A percentile compares a stretch with the other conserved stretches of the same genome.
These are phyloP conservation scores for Fonsecaea monophora DNA, from an alignment of 2,329 filamentous ascomycete genomes.

Conservation along the genomic window DNA sequence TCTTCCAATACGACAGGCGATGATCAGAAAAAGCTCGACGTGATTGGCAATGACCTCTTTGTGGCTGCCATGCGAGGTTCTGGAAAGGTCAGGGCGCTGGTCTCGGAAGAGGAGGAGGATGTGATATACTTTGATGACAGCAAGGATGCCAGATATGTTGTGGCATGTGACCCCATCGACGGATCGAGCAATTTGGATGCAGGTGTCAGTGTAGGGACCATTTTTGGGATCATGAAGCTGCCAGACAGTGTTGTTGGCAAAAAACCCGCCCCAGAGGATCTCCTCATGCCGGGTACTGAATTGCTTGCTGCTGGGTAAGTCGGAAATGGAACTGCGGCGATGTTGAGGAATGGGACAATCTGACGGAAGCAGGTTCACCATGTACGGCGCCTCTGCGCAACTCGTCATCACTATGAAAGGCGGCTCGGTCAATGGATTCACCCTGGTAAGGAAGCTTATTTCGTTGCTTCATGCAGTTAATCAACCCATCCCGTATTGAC, in stretches of 20 bases:
- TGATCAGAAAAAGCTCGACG: constrained; percentile 99
- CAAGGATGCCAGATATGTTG: constrained; percentile 81
- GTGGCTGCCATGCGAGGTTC: constrained; percentile 93
- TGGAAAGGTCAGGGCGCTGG: constrained; percentile 85
- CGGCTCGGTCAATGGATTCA: constrained; percentile 94
- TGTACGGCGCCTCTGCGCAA: constrained; percentile 98
- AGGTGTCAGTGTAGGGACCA: constrained; percentile 88
- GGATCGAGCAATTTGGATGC: constrained; percentile 97
- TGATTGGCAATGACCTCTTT: constrained; percentile 98
- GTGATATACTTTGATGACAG: constrained; percentile 82
- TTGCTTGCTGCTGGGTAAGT: constrained; percentile 68
- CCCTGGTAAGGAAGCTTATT: constrained; percentile 58
- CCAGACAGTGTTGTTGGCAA: constrained; percentile 67
- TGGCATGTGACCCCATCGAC: constrained; percentile 97
- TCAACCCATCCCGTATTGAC: not conserved
- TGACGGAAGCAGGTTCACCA: constrained; percentile 81
- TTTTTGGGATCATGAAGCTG: constrained; percentile 93
- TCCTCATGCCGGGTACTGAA: constrained; percentile 87
- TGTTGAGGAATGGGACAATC: not conserved
- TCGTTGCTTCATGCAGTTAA: no score
- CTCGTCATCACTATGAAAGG: constrained; percentile 96
- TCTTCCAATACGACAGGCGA: constrained; percentile 95
- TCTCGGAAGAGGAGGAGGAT: constrained; percentile 98
- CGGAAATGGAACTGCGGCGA: not conserved
- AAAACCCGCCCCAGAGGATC: constrained; percentile 71